Percentiles rank a stretch among this genome's conserved stretches.
Conservation (phyloP, 108 stramenopile genomes). For the Fragilaria crotonensis region DNA sequence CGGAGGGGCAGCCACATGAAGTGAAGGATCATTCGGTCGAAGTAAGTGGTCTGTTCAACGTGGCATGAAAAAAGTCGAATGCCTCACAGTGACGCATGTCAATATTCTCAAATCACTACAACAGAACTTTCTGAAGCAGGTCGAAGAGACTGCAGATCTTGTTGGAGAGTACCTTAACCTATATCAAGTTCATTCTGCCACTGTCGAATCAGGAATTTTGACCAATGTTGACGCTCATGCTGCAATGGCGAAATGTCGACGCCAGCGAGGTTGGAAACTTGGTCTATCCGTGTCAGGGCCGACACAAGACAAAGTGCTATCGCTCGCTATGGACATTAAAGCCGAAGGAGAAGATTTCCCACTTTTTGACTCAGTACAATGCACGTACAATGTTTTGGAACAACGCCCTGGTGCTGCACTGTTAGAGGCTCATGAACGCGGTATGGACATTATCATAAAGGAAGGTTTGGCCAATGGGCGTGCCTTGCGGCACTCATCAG, state of each 20-base stretch:
- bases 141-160: conserved; percentile 41
- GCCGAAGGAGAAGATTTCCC: conserved; percentile 16
- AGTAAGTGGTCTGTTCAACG: conserved; percentile 13
- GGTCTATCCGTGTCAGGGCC: conserved; percentile 69
- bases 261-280: conserved; percentile 54
- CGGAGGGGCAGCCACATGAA: conserved; percentile 60
- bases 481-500: conserved; percentile 18
- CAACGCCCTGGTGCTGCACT: conserved; percentile 46
- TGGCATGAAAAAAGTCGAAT: not conserved
- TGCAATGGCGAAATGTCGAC: conserved; percentile 39
- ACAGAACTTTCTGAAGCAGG: conserved; percentile 52
- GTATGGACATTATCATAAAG: conserved; percentile 75
- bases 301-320: conserved; percentile 50
- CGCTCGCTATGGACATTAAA: too few relatives aligned
- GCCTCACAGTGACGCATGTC: not conserved
- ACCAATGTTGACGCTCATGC: conserved; percentile 40
- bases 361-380: conserved; percentile 79
- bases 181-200: conserved; percentile 78
- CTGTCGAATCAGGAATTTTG: conserved; percentile 69
- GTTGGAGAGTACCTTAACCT: conserved; percentile 60
- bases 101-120: too few relatives aligned
- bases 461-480: conserved; percentile 80
- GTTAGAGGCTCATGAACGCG: conserved; percentile 41
- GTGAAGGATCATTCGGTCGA: conserved; percentile 73
- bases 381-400: conserved; percentile 72